phyloP scores from a whole-genome alignment of 192 early-diverging fungal species.

The Spizellomyces sp. region DNA sequence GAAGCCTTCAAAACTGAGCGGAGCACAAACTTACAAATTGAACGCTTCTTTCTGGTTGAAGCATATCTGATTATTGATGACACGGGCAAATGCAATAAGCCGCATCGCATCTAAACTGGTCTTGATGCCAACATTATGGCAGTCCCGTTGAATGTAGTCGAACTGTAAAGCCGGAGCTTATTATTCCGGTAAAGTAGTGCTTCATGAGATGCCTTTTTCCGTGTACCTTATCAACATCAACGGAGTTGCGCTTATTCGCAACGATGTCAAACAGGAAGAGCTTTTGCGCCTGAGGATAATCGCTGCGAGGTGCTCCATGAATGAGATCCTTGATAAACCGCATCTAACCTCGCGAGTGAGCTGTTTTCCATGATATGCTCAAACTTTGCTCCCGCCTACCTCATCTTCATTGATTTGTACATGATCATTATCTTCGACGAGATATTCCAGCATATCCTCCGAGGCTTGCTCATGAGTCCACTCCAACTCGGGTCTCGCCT shows the following conservation, averaged over 20 bases:
- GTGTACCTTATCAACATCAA: slow-evolving; percentile 93
- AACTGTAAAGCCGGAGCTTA: slow-evolving; percentile 30
- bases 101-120: slow-evolving; percentile 61
- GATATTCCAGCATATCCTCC: slow-evolving; percentile 81
- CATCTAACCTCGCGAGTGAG: neutral
- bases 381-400: no score
- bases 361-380: no score
- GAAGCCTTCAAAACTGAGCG: neutral
- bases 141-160: slow-evolving; percentile 63
- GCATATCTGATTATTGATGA: slow-evolving; percentile 88
- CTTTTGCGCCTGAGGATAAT: slow-evolving; percentile 40
- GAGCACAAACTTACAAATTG: slow-evolving; percentile 67
- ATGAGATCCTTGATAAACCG: slow-evolving; percentile 55
- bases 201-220: neutral
- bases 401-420: slow-evolving; percentile 50
- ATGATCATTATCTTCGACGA: slow-evolving; percentile 73
- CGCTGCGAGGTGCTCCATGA: slow-evolving; percentile 37
- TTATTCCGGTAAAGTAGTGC: neutral
- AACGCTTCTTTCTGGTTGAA: slow-evolving; percentile 88
- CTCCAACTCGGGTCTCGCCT: slow-evolving; percentile 34
- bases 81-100: slow-evolving; percentile 78
- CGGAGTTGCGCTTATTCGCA: slow-evolving; percentile 88
- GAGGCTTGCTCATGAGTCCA: slow-evolving; percentile 67
- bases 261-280: slow-evolving; percentile 95
- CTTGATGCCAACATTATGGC: slow-evolving; percentile 76